Evolutionary conservation across 768 basidiomycete species (phyloP).

Genomic region (Leccinum incarnatum): DNA sequence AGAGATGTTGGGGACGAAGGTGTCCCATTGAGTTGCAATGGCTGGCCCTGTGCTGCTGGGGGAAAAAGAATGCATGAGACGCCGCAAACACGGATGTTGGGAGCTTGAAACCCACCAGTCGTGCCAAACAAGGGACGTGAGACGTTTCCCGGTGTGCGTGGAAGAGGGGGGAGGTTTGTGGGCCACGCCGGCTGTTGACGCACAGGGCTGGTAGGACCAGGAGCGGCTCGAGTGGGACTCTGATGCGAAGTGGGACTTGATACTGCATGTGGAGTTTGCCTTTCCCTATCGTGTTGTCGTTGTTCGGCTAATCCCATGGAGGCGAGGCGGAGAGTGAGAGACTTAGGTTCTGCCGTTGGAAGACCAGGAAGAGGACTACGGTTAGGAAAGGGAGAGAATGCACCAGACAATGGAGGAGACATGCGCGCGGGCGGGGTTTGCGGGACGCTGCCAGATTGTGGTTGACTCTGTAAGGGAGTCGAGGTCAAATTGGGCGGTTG

Average conservation of each 20-base stretch:
- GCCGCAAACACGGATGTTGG: not conserved
- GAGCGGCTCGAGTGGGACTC: conserved; percentile 10
- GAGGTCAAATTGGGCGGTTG: conserved; percentile 13
- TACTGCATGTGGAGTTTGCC: conserved; percentile 7
- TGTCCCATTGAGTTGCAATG: conserved; percentile 12
- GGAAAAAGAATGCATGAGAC: conserved; percentile 8
- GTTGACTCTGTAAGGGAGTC: conserved; percentile 1
- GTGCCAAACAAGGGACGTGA: conserved; percentile 14
- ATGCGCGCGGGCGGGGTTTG: conserved; percentile 7
- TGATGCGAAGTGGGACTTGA: conserved; percentile 7
- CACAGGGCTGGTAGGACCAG: conserved; percentile 11
- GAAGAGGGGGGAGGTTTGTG: conserved; percentile 29
- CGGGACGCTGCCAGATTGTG: not conserved
- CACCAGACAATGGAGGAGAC: conserved; percentile 7
- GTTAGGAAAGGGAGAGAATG: conserved; percentile 8
- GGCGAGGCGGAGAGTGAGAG: conserved; percentile 35
- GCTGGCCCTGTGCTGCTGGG: conserved; percentile 1
- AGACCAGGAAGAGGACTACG: conserved; percentile 5
- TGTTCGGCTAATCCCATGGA: conserved; percentile 25
- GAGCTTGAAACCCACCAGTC: conserved; percentile 14
- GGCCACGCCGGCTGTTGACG: conserved; percentile 23
- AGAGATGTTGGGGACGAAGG: conserved; percentile 14
- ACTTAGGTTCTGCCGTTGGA: conserved; percentile 18
- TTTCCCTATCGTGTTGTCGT: conserved; percentile 15
- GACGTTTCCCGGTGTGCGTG: conserved; percentile 21